These are phyloP conservation scores for Trichosporon inkin DNA, from an alignment of 1,284 basidiomycete genomes.

Conservation along the genomic window DNA sequence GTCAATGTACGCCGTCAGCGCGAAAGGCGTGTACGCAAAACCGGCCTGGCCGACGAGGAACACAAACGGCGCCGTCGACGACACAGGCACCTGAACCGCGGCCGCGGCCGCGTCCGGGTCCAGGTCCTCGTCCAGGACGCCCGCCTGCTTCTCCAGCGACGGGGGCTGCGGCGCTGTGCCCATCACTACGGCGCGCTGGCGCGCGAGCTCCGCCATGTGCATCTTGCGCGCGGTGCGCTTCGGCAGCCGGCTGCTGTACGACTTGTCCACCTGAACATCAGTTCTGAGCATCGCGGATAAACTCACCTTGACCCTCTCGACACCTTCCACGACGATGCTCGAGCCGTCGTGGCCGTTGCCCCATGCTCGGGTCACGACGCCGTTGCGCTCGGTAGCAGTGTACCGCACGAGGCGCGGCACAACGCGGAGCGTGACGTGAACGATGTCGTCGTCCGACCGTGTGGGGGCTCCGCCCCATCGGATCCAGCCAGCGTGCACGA, in stretches of 20 bases:
- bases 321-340: slow-evolving; percentile 54
- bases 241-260: slow-evolving; percentile 18
- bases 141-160: slow-evolving; percentile 11
- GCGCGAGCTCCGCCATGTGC: slow-evolving; percentile 23
- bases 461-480: slow-evolving; percentile 34
- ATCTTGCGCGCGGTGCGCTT: slow-evolving; percentile 22
- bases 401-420: slow-evolving; percentile 56
- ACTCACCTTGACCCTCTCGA: slow-evolving; percentile 50
- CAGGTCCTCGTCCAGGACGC: slow-evolving; percentile 24
- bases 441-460: slow-evolving; percentile 33
- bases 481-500: slow-evolving; percentile 57
- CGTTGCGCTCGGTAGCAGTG: slow-evolving; percentile 53
- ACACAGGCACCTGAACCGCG: neutral
- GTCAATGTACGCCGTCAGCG: slow-evolving; percentile 21
- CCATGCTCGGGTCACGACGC: slow-evolving; percentile 55
- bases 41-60: slow-evolving; percentile 8
- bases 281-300: neutral
- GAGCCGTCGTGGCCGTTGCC: slow-evolving; percentile 59
- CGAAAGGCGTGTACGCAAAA: slow-evolving; percentile 27
- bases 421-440: slow-evolving; percentile 54
- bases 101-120: neutral
- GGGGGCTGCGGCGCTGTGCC: slow-evolving; percentile 2
- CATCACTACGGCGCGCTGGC: slow-evolving; percentile 10
- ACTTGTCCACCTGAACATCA: slow-evolving; percentile 25
- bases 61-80: slow-evolving; percentile 8